phyloP scores from a whole-genome alignment of 257 asterid genomes.

The Capsicum chinense region DNA sequence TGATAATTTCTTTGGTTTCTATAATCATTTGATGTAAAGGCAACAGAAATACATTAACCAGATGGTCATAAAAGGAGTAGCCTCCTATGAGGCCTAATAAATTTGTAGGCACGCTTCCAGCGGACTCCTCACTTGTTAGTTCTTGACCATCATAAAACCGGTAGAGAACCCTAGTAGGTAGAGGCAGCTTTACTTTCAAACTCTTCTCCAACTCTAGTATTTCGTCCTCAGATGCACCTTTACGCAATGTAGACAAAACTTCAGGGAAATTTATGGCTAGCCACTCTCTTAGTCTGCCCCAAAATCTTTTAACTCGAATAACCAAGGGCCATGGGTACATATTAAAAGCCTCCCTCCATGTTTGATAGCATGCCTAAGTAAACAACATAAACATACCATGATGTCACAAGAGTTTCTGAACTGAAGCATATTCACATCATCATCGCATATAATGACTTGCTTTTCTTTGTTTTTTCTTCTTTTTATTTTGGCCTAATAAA shows the following conservation, averaged over 20 bases:
- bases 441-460: not conserved
- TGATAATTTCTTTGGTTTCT: slow-evolving; percentile 50
- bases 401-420: not conserved
- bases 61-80: slow-evolving; percentile 66
- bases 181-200: slow-evolving; percentile 77
- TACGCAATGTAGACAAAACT: slow-evolving; percentile 67
- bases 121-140: slow-evolving; percentile 42
- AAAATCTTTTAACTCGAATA: slow-evolving; percentile 66
- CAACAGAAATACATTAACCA: slow-evolving; percentile 77
- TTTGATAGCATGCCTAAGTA: slow-evolving; percentile 66
- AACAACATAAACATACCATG: slow-evolving; percentile 20
- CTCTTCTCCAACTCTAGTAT: slow-evolving; percentile 59
- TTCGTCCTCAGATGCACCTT: slow-evolving; percentile 78
- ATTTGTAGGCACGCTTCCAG: slow-evolving; percentile 45
- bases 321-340: slow-evolving; percentile 92
- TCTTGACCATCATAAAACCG: slow-evolving; percentile 90
- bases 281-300: slow-evolving; percentile 77
- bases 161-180: slow-evolving; percentile 82
- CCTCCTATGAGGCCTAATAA: slow-evolving; percentile 93
- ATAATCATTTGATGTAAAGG: slow-evolving; percentile 60
- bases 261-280: slow-evolving; percentile 67
- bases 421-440: not conserved
- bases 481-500: too few species aligned
- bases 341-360: slow-evolving; percentile 75
- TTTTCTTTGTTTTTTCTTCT: not conserved